Conservation (phyloP, 2,329 filamentous ascomycete species). For the Nemania sp. region DNA sequence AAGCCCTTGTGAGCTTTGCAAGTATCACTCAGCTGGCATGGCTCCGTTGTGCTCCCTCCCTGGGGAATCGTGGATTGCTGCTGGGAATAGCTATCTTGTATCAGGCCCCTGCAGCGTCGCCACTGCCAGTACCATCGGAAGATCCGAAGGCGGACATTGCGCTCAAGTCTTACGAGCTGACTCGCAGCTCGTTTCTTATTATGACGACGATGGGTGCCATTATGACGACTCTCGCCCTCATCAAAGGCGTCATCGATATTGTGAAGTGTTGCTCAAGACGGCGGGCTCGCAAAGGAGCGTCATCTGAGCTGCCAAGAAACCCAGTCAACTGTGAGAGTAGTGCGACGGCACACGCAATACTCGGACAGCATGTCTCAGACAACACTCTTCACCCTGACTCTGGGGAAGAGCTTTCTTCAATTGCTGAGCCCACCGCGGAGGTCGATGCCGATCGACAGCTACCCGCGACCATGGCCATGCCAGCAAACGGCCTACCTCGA, state of each 20-base stretch:
- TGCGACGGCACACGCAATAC: neutral
- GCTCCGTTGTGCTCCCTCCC: neutral
- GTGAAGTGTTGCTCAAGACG: neutral
- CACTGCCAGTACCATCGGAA: neutral
- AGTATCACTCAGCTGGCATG: neutral
- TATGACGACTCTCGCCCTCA: neutral
- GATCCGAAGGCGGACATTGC: neutral
- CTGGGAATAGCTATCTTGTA: neutral
- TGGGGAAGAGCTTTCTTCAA: neutral
- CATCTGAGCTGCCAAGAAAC: neutral
- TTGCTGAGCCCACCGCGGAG: neutral
- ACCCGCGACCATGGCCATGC: neutral
- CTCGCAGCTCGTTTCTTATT: neutral
- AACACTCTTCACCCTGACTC: neutral
- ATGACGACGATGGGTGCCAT: neutral
- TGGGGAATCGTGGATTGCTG: neutral
- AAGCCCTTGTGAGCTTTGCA: neutral
- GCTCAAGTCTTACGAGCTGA: conserved; percentile 5
- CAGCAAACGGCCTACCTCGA: neutral
- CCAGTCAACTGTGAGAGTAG: neutral
- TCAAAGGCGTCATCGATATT: neutral
- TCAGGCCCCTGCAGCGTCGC: neutral
- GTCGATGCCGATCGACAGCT: neutral
- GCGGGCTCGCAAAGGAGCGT: neutral
- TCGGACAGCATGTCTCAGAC: neutral